These are phyloP conservation scores for Populus ilicifolia DNA, from an alignment of 345 rosid genomes.

Conservation along the genomic window DNA sequence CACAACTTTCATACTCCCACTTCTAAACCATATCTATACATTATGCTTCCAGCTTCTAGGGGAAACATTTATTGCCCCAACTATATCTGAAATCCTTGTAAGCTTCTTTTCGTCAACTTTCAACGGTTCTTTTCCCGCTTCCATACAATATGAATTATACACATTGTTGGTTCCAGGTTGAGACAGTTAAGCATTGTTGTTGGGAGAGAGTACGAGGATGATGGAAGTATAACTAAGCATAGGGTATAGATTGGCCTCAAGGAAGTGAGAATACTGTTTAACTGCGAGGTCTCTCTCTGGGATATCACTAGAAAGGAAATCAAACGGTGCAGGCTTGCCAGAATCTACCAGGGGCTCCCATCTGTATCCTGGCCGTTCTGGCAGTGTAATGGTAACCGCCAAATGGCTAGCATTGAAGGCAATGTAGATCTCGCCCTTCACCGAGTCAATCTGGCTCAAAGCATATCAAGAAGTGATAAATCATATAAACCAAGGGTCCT, in stretches of 20 bases:
- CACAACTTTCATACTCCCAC: neutral
- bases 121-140: neutral
- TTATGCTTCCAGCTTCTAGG: neutral
- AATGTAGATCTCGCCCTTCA: conserved; percentile 73
- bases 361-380: conserved; percentile 70
- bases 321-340: conserved; percentile 69
- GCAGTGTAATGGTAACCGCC: conserved; percentile 57
- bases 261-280: conserved; percentile 66
- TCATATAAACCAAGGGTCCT: neutral
- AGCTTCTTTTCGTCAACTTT: neutral
- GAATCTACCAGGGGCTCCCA: conserved; percentile 95
- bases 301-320: conserved; percentile 64
- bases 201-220: conserved; percentile 52
- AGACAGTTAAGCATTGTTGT: conserved; percentile 21
- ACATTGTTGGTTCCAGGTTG: neutral
- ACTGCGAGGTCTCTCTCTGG: conserved; percentile 56
- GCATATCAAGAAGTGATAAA: neutral
- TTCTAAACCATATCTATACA: neutral
- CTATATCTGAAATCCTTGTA: neutral
- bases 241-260: conserved; percentile 75
- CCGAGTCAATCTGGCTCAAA: conserved; percentile 57
- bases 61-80: neutral
- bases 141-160: neutral
- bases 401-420: conserved; percentile 79
- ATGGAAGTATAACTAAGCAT: conserved; percentile 88